Evolutionary conservation across 192 early-diverging fungal genomes (phyloP), one percentile per base, ranked within the genome.

Genomic region (Fimicolochytrium jonesii): DNA sequence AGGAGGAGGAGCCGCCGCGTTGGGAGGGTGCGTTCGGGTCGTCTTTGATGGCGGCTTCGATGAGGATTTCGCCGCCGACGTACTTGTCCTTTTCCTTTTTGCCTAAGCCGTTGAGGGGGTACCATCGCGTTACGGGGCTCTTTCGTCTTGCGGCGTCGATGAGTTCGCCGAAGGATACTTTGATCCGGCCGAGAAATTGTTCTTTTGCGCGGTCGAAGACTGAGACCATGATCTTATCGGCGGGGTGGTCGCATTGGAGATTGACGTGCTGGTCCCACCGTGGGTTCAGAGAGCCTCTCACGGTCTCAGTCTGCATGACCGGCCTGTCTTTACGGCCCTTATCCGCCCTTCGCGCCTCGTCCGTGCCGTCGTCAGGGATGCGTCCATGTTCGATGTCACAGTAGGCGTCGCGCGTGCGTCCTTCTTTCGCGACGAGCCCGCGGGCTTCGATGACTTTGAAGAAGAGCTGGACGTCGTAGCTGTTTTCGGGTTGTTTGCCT

Each of bases 81-180:
- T 81, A 81, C 56, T 78, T 77, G 56, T 82, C 80, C 59, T 81
- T 82, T n/a, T 73, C 37, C 55, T 72, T 77, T 26, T 57, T 49
- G 43, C 75, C 69, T 30, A 75, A 22, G 3, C 73, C 67, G 15
- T 56, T 62, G 13, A 82, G 68, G 15, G 11, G 34, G 37, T 56
- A 70, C 76, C 73, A 78, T 23, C 63, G 54, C 20, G 42, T 57
- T 20, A 75, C 31, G 25, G 30, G 59, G 2, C 75, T 76, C 17
- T 76, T 67, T 43, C 64, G 30, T 1, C 34, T 67, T 22, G 74
- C 74, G 32, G 39, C 31, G 17, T 43, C 56, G 18, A 81, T 71
- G 43, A 82, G 36, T 35, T 82, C 77, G 6, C 42, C 33, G 28
- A 82, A 59, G 10, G 53, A 37, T 18, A 82, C 50, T n/a, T 65